Evolutionary conservation across 129 eudicot species (phyloP).

Genomic region (Flaveria ramosissima): DNA sequence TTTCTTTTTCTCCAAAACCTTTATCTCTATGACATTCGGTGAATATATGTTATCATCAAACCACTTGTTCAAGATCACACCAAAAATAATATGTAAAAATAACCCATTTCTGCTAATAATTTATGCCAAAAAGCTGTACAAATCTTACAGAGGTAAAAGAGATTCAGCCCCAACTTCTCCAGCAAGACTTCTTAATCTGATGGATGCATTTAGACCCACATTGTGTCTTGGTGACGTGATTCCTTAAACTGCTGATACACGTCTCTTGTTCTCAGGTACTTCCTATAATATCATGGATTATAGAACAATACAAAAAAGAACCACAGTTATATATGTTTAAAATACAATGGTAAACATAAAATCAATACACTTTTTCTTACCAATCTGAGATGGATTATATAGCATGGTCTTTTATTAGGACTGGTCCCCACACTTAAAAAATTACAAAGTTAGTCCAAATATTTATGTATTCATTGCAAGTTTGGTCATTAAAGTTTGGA

Average conservation of each 20-base stretch:
- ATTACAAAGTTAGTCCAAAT: too few species aligned
- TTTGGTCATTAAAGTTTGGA: too few species aligned
- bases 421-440: too few species aligned
- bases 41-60: constrained; percentile 66
- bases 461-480: too few species aligned
- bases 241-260: constrained; percentile 69
- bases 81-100: background rate
- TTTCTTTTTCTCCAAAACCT: constrained; percentile 85
- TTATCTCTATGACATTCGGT: constrained; percentile 80
- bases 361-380: constrained; percentile 30
- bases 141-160: constrained; percentile 79
- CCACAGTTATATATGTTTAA: background rate
- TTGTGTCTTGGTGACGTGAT: constrained; percentile 79
- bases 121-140: background rate
- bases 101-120: background rate
- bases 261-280: constrained; percentile 83
- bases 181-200: constrained; percentile 75
- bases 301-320: constrained; percentile 4
- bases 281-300: constrained; percentile 46
- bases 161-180: constrained; percentile 81
- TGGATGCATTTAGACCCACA: constrained; percentile 75
- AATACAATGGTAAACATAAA: background rate
- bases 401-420: constrained; percentile 72
- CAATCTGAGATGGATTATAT: constrained; percentile 76
- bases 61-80: background rate